Conservation (phyloP, 1,284 basidiomycete genomes). For the Puccinia triticina region DNA sequence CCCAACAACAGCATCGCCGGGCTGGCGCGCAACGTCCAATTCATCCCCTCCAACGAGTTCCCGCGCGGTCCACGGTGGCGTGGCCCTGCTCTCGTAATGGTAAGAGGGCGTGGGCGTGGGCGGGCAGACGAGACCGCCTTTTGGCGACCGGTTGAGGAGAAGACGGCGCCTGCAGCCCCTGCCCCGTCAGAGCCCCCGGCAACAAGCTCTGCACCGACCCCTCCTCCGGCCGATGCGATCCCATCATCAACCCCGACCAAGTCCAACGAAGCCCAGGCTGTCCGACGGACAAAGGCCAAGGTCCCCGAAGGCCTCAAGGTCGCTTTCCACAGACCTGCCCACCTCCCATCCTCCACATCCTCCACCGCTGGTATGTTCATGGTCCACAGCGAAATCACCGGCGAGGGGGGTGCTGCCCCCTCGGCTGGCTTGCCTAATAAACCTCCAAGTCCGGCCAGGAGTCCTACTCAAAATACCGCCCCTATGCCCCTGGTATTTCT, state of each 20-base stretch:
- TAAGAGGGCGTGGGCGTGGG: conserved; percentile 25
- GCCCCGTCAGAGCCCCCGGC: neutral
- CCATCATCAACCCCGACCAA: conserved; percentile 11
- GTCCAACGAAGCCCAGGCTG: neutral
- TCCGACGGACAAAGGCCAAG: conserved; percentile 35
- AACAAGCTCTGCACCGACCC: neutral
- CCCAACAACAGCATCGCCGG: conserved; percentile 27
- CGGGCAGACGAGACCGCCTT: conserved; percentile 40
- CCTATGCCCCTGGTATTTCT: conserved; percentile 40
- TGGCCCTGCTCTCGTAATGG: neutral
- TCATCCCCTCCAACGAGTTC: neutral
- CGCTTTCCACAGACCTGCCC: conserved; percentile 40
- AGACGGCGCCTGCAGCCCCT: neutral
- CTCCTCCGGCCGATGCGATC: neutral
- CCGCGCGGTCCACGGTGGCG: no score
- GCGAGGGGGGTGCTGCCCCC: neutral
- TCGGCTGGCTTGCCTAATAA: conserved; percentile 22
- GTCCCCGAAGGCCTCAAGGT: conserved; percentile 46
- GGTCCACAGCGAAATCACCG: conserved; percentile 50
- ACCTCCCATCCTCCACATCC: conserved; percentile 11
- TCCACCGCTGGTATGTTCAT: conserved; percentile 44
- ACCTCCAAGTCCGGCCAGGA: conserved; percentile 14
- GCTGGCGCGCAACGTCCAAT: neutral
- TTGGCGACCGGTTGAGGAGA: conserved; percentile 40
- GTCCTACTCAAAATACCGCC: conserved; percentile 6